phyloP scores from a whole-genome alignment of 2,329 filamentous ascomycete species.

The Aschersonia sp. region DNA sequence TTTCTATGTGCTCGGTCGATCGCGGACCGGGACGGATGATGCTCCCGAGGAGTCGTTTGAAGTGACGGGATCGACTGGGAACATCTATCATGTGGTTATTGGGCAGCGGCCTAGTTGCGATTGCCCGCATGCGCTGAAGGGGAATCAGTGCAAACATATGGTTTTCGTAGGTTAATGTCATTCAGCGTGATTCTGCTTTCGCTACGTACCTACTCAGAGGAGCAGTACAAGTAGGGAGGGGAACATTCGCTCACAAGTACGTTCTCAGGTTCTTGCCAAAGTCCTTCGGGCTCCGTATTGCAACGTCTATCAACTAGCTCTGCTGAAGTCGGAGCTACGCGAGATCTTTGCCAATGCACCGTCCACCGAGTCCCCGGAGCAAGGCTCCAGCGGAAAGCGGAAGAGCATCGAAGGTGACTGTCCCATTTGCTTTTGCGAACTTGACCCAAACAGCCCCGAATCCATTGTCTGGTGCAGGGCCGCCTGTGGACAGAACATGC shows the following conservation, averaged over 20 bases:
- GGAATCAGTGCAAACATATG: constrained; percentile 52
- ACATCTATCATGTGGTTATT: constrained; percentile 46
- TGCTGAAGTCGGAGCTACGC: constrained; percentile 42
- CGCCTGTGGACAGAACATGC: constrained; percentile 40
- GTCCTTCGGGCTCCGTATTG: constrained; percentile 43
- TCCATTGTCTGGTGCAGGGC: constrained; percentile 35
- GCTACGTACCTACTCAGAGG: too few relatives aligned
- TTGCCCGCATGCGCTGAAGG: constrained; percentile 37
- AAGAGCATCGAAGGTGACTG: constrained; percentile 39
- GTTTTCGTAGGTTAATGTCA: constrained; percentile 30
- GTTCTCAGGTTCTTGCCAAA: constrained; percentile 33
- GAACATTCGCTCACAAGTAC: too few relatives aligned
- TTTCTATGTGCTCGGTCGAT: constrained; percentile 31
- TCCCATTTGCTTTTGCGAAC: constrained; percentile 40
- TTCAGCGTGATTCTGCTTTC: too few relatives aligned
- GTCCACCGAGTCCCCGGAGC: constrained; percentile 24
- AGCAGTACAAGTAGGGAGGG: too few relatives aligned
- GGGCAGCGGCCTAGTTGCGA: constrained; percentile 34
- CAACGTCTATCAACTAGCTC: constrained; percentile 46
- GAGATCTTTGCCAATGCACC: constrained; percentile 42
- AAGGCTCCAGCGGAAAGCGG: constrained; percentile 18
- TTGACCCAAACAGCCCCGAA: constrained; percentile 21
- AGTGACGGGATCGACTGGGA: constrained; percentile 50
- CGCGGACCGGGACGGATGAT: constrained; percentile 16
- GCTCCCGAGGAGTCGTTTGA: constrained; percentile 38